phyloP scores from a whole-genome alignment of 345 rosid species.

The Mercurialis annua region DNA sequence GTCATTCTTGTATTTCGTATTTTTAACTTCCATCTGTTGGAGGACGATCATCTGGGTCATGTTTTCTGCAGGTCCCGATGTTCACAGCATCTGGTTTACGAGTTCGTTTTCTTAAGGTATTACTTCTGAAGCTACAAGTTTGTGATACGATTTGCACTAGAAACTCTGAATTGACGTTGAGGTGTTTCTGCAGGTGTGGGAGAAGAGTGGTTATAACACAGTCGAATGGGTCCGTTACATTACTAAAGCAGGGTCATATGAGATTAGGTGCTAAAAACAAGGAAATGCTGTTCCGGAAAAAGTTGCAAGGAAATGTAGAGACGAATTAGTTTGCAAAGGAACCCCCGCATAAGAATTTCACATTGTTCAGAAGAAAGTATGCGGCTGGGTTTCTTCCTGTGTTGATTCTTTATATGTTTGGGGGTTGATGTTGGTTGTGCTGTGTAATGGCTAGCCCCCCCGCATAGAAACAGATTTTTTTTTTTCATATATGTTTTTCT shows the following conservation, averaged over 20 bases:
- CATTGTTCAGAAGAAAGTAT: conserved; percentile 14
- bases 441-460: conserved; percentile 27
- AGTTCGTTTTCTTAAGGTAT: conserved; percentile 94
- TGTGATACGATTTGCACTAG: not conserved
- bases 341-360: not conserved
- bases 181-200: conserved; percentile 73
- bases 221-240: conserved; percentile 99
- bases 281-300: conserved; percentile 8
- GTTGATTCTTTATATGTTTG: conserved; percentile 13
- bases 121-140: not conserved
- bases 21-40: not conserved
- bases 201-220: conserved; percentile 97
- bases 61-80: conserved; percentile 81
- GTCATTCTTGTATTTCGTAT: not conserved
- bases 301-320: not conserved
- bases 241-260: conserved; percentile 95
- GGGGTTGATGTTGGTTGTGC: conserved; percentile 23
- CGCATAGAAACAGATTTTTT: conserved; percentile 6
- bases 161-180: conserved; percentile 1
- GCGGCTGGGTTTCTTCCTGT: conserved; percentile 18
- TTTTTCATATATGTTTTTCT: not conserved
- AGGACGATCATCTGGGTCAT: not conserved
- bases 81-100: conserved; percentile 98
- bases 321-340: conserved; percentile 11
- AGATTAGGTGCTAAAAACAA: conserved; percentile 80